Percentiles rank a stretch among this genome's conserved stretches.
phyloP scores from a whole-genome alignment of 2,329 filamentous ascomycete species.

The Cordyceps tenuipes region DNA sequence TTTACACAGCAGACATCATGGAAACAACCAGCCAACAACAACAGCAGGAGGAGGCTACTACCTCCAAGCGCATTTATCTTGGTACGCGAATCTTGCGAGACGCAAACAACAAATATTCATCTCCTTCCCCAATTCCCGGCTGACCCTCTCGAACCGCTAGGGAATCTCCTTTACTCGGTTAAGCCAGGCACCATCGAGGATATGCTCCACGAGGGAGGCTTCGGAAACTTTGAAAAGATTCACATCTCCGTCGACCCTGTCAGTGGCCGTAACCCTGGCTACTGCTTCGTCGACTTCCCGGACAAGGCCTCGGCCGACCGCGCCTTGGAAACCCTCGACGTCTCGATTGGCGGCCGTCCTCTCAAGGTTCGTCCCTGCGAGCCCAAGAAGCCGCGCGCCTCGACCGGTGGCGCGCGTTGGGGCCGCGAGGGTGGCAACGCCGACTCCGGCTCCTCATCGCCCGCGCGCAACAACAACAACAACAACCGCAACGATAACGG shows the following conservation, averaged over 20 bases:
- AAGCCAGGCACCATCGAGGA: conserved; percentile 52
- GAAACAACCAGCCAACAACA: background rate
- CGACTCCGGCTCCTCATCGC: conserved; percentile 9
- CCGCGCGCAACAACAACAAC: background rate
- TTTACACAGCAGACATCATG: background rate
- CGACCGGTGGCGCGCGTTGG: conserved; percentile 10
- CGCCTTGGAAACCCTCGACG: conserved; percentile 49
- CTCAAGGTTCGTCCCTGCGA: conserved; percentile 59
- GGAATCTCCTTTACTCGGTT: conserved; percentile 50
- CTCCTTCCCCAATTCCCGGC: background rate
- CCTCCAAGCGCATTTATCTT: conserved; percentile 46
- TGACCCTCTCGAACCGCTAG: conserved; percentile 10
- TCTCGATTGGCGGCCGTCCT: conserved; percentile 46
- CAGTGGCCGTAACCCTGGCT: conserved; percentile 60
- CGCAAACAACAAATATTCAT: background rate
- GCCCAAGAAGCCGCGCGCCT: conserved; percentile 34
- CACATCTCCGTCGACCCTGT: conserved; percentile 63
- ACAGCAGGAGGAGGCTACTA: conserved; percentile 18
- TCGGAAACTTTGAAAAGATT: conserved; percentile 50
- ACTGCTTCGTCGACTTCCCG: conserved; percentile 64
- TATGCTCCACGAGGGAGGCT: conserved; percentile 35
- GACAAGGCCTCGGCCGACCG: conserved; percentile 46
- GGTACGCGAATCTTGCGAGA: conserved; percentile 25
- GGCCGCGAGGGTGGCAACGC: conserved; percentile 14
- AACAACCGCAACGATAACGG: background rate